phyloP scores from a whole-genome alignment of 768 basidiomycete species.

The Asterophora parasitica region DNA sequence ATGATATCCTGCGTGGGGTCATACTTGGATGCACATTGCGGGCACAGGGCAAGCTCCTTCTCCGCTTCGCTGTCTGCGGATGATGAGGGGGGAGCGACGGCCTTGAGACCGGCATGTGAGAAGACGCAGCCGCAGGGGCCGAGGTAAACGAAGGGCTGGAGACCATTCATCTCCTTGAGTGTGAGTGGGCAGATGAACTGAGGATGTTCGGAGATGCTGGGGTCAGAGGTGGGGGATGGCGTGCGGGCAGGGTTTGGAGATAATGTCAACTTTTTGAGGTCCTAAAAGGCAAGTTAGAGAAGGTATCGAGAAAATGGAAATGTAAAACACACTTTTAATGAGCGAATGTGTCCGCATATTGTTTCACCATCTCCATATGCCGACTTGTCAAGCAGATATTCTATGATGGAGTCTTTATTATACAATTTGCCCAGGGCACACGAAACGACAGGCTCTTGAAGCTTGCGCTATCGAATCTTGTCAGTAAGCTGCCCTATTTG shows the following conservation, averaged over 20 bases:
- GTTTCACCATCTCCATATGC: slow-evolving; percentile 87
- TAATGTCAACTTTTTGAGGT: slow-evolving; percentile 79
- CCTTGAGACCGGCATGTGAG: slow-evolving; percentile 76
- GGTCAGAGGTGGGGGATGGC: slow-evolving; percentile 32
- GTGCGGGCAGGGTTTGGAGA: slow-evolving; percentile 61
- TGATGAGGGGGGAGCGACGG: slow-evolving; percentile 40
- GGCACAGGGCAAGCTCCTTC: slow-evolving; percentile 56
- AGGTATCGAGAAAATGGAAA: not conserved
- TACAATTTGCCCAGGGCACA: slow-evolving; percentile 93
- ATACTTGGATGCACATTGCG: slow-evolving; percentile 74
- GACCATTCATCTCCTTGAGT: slow-evolving; percentile 92
- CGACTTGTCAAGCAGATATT: slow-evolving; percentile 79
- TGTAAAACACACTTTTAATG: slow-evolving; percentile 66
- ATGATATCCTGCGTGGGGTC: slow-evolving; percentile 50
- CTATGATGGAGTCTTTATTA: slow-evolving; percentile 92
- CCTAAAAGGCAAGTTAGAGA: slow-evolving; percentile 39
- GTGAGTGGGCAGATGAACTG: slow-evolving; percentile 90
- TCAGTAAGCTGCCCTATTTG: not conserved
- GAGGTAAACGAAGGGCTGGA: slow-evolving; percentile 84
- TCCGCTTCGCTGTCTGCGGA: slow-evolving; percentile 18
- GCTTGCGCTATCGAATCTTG: slow-evolving; percentile 49
- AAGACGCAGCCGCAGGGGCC: slow-evolving; percentile 88
- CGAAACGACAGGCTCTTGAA: slow-evolving; percentile 86
- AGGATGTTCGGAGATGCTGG: slow-evolving; percentile 37
- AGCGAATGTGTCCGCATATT: slow-evolving; percentile 84